phyloP scores from a whole-genome alignment of 495 filamentous ascomycete species.

The Talaromyces nanjingensis region DNA sequence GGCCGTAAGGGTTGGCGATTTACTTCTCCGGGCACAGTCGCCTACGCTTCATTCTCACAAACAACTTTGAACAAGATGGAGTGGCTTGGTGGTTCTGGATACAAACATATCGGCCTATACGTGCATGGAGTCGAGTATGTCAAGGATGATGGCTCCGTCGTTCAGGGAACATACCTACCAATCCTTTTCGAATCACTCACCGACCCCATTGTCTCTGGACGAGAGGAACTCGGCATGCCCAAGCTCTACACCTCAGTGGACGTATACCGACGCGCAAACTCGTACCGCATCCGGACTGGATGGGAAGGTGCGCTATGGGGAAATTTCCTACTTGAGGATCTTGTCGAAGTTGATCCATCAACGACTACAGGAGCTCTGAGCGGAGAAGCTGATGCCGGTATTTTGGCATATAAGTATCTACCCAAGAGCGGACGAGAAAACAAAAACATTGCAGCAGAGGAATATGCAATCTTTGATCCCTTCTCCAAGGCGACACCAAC shows the following conservation, averaged over 20 bases:
- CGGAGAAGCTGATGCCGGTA: background rate
- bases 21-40: slow-evolving; percentile 41
- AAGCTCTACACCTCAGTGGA: background rate
- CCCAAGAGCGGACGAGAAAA: background rate
- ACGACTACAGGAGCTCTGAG: background rate
- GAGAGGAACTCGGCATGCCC: slow-evolving; percentile 1
- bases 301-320: background rate
- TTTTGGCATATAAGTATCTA: background rate
- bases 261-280: background rate
- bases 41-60: slow-evolving; percentile 25
- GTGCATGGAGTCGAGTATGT: background rate
- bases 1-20: slow-evolving; percentile 36
- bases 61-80: background rate
- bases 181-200: background rate
- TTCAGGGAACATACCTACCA: background rate
- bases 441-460: background rate
- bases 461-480: background rate
- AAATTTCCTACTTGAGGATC: background rate
- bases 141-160: background rate
- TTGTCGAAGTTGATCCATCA: background rate
- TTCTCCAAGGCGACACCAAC: background rate
- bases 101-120: background rate
- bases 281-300: background rate
- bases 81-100: background rate
- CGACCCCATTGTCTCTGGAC: slow-evolving; percentile 1